Evolutionary conservation across 352 stramenopile genomes (phyloP).

Genomic region (Phytophthora pistaciae): DNA sequence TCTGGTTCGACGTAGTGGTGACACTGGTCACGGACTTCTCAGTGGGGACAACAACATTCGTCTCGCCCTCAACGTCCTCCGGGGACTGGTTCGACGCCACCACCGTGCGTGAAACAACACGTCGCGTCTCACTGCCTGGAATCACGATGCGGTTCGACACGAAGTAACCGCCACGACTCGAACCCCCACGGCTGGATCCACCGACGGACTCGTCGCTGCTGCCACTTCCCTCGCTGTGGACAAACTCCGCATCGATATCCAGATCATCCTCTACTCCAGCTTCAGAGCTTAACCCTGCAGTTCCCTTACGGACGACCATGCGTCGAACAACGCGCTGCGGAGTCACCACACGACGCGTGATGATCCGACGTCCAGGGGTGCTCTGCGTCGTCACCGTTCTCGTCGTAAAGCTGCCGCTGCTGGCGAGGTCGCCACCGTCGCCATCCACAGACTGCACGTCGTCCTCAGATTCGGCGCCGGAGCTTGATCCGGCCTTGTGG

Average conservation of each 20-base stretch:
- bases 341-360: constrained; percentile 40
- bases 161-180: constrained; percentile 2
- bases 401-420: constrained; percentile 10
- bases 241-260: constrained; percentile 25
- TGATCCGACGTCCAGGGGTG: constrained; percentile 16
- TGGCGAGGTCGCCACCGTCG: constrained; percentile 2
- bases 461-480: constrained; percentile 27
- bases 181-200: constrained; percentile 13
- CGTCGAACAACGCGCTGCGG: constrained; percentile 35
- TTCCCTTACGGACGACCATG: constrained; percentile 27
- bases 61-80: constrained; percentile 1
- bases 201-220: constrained; percentile 29
- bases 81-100: constrained; percentile 4
- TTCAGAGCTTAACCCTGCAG: constrained; percentile 5
- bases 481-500: constrained; percentile 22
- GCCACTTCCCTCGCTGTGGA: constrained; percentile 24
- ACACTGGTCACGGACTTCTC: constrained; percentile 7
- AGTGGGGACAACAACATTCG: neutral
- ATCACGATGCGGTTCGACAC: constrained; percentile 19
- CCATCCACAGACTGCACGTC: constrained; percentile 19
- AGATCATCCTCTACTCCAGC: constrained; percentile 15
- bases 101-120: constrained; percentile 16
- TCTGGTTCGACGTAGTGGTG: constrained; percentile 1
- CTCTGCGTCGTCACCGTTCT: constrained; percentile 18
- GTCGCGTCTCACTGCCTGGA: constrained; percentile 9